Conservation (phyloP, 1,284 basidiomycete genomes). For the Leccinum griseonigrum region DNA sequence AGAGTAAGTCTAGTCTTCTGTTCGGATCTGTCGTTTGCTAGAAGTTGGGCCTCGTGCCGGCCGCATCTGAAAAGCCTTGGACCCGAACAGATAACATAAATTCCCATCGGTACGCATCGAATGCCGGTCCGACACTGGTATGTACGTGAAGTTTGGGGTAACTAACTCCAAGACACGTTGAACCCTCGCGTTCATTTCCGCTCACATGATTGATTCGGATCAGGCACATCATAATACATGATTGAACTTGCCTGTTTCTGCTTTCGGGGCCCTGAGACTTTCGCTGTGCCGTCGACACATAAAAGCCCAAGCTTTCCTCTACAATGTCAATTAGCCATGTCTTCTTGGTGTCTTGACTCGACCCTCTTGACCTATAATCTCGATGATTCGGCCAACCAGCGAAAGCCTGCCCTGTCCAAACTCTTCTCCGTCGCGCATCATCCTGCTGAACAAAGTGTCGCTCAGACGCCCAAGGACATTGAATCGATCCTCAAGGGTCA, state of each 20-base stretch:
- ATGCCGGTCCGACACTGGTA: neutral
- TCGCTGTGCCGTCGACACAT: neutral
- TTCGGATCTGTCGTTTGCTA: neutral
- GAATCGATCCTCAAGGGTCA: neutral
- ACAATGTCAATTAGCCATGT: neutral
- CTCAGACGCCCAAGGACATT: constrained; percentile 3
- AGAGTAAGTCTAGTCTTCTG: neutral
- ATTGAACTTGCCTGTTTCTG: neutral
- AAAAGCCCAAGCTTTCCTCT: neutral
- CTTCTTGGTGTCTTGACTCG: neutral
- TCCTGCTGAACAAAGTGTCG: constrained; percentile 1
- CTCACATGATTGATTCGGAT: neutral
- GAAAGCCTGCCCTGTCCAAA: neutral
- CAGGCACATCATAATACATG: neutral
- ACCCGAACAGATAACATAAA: neutral
- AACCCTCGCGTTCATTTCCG: neutral
- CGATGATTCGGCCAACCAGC: neutral
- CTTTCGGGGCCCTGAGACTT: neutral
- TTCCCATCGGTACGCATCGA: neutral
- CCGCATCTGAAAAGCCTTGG: neutral
- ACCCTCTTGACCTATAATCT: neutral
- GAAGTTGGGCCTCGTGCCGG: neutral
- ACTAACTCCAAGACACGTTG: neutral
- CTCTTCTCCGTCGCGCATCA: constrained; percentile 2
- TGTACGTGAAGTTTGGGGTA: neutral